A percentile compares a stretch with the other conserved stretches of the same genome.
phyloP scores from a whole-genome alignment of 352 stramenopile species.

The Globisporangium orthogonon region DNA sequence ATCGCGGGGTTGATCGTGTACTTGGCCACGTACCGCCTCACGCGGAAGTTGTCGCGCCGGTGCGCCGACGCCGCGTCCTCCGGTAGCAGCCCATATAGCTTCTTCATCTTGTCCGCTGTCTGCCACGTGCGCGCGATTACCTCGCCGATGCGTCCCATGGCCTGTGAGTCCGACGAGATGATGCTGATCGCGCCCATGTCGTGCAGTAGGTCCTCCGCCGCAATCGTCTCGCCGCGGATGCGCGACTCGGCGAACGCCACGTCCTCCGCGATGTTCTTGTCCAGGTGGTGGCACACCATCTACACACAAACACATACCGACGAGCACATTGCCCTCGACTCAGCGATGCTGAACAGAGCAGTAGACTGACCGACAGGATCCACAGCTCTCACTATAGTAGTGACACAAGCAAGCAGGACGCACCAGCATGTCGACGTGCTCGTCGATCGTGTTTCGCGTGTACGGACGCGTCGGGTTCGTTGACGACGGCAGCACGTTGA shows the following conservation, averaged over 20 bases:
- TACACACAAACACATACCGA: constrained; percentile 5
- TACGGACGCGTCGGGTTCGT: constrained; percentile 97
- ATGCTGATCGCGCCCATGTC: constrained; percentile 97
- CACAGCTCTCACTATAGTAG: too few species aligned
- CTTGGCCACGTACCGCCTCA: constrained; percentile 95
- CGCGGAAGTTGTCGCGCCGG: constrained; percentile 92
- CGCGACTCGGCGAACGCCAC: constrained; percentile 97
- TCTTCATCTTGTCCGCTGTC: constrained; percentile 98
- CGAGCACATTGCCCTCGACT: too few species aligned
- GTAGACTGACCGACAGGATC: too few species aligned
- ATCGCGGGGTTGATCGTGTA: constrained; percentile 98
- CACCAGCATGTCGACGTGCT: constrained; percentile 97
- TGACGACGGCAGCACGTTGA: constrained; percentile 93
- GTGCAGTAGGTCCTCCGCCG: constrained; percentile 95
- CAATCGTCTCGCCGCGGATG: constrained; percentile 96
- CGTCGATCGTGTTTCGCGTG: constrained; percentile 96
- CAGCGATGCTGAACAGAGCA: too few species aligned
- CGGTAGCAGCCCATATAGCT: constrained; percentile 80
- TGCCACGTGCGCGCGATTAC: constrained; percentile 97
- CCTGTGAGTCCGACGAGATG: constrained; percentile 95
- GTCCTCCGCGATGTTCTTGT: constrained; percentile 94
- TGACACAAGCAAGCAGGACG: neutral
- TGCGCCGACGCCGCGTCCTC: constrained; percentile 67
- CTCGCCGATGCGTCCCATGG: constrained; percentile 96
- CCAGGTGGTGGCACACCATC: constrained; percentile 98